Evolutionary conservation across 139 green algal genomes (phyloP), one percentile per base, ranked within the genome.

Genomic region (Nannochloris sp.): DNA sequence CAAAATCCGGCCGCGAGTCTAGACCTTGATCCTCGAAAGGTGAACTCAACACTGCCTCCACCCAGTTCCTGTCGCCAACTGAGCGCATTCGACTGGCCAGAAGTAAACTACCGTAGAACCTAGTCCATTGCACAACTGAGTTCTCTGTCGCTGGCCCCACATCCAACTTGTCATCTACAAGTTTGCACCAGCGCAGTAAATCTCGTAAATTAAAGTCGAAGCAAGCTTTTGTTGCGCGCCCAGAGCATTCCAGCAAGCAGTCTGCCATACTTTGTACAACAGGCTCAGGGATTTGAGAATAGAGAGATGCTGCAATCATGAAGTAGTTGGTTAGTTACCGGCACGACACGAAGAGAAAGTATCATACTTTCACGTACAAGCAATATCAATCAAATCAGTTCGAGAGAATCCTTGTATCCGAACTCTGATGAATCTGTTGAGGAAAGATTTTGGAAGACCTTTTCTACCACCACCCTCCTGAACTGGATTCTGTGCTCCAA

Each of bases 191-290:
- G 26, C 94, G 79, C 68, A 98, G 78, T 55, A 99, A 72, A 68
- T 99, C 94, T 0, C 94, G 83, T 65, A 99, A 77, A 72, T 99
- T 99, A 82, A 99, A 98, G 70, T 99, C 94, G 89, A 89, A 99
- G 12, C 10, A 53, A 53, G 17, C 17, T 20, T 53, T 53, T 8
- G 20, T 28, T 11, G 20, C 9, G 46, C 12, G n/a, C 46, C 16
- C 5, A 53, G 46, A 53, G 33, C 33, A 40, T 40, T 40, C 33
- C 5, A 40, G 5, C 33, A 40, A 40, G 33, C 33, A 40, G 33
- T 40, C 33, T 8, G 33, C 11, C 33, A 40, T 40, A 8, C 33
- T 40, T 40, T 13, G 6, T 8, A 40, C 33, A 40, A 40, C 33
- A 40, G 33, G 33, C 33, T 17, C 5, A 9, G 83, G 82, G 31